Percentiles rank a stretch among this genome's conserved stretches.
Evolutionary conservation across 352 stramenopile genomes (phyloP).

Genomic region (Halophytophthora polymorphica): DNA sequence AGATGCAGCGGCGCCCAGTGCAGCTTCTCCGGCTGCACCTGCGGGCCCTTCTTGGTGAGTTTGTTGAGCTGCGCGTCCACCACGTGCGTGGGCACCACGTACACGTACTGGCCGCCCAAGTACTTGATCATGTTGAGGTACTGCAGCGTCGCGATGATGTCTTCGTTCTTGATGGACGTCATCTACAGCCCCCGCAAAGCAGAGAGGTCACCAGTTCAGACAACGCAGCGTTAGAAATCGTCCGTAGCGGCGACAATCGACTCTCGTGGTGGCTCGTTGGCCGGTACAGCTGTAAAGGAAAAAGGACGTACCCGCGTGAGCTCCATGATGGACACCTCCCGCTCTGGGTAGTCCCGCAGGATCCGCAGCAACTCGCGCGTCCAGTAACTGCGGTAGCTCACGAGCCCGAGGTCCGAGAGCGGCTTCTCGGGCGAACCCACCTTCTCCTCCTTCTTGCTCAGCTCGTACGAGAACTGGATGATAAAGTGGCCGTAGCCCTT

Average conservation of each 20-base stretch:
- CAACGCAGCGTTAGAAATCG: no score
- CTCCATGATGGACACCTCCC: slow-evolving; percentile 93
- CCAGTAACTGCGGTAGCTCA: slow-evolving; percentile 99
- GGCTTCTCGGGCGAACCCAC: slow-evolving; percentile 98
- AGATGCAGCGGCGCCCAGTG: slow-evolving; percentile 81
- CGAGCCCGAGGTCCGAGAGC: slow-evolving; percentile 97
- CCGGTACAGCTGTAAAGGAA: no score
- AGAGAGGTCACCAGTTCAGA: background rate
- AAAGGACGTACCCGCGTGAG: slow-evolving; percentile 84
- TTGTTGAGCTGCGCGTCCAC: slow-evolving; percentile 85
- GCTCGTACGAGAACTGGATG: slow-evolving; percentile 98
- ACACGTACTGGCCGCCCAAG: slow-evolving; percentile 98
- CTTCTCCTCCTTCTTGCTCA: slow-evolving; percentile 98
- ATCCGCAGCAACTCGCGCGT: slow-evolving; percentile 94
- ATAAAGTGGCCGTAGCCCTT: slow-evolving; percentile 99
- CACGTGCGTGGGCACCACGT: slow-evolving; percentile 92
- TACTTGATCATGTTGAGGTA: slow-evolving; percentile 98
- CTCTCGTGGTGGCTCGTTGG: no score
- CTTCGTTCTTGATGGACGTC: slow-evolving; percentile 94
- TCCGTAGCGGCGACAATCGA: no score
- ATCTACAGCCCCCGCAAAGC: slow-evolving; percentile 26
- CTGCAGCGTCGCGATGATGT: slow-evolving; percentile 98
- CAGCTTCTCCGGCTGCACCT: slow-evolving; percentile 72
- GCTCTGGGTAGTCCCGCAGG: slow-evolving; percentile 77
- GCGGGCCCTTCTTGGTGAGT: slow-evolving; percentile 72